Evolutionary conservation across 2,329 filamentous ascomycete species (phyloP).

Genomic region (Colletotrichum paranaense): DNA sequence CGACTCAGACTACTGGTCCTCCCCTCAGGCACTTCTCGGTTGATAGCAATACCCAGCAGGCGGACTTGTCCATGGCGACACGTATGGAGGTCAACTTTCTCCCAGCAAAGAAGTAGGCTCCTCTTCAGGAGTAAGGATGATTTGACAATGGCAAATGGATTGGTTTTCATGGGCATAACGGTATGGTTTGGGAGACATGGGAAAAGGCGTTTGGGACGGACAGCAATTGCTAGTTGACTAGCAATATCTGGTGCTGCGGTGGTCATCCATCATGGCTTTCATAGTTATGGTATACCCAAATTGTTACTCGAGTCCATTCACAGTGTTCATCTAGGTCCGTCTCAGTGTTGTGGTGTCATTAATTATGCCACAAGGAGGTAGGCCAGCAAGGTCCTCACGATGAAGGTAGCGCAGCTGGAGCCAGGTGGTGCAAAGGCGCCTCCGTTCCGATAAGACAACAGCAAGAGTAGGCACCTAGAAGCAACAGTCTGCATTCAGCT

Average conservation of each 20-base stretch:
- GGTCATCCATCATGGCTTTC: background rate
- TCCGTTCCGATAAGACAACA: background rate
- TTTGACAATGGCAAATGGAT: background rate
- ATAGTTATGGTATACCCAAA: conserved; percentile 26
- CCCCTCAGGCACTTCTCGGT: background rate
- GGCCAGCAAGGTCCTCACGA: background rate
- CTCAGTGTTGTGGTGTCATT: no score
- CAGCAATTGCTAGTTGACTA: background rate
- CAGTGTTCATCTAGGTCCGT: no score
- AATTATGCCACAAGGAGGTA: background rate
- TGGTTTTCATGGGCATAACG: conserved; percentile 7
- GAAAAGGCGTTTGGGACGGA: conserved; percentile 21
- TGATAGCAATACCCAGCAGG: background rate
- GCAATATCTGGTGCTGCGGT: background rate
- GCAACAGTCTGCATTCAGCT: conserved; percentile 24
- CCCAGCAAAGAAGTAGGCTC: background rate
- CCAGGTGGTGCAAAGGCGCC: background rate
- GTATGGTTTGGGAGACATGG: background rate
- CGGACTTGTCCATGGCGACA: background rate
- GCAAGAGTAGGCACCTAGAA: background rate
- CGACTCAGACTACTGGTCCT: background rate
- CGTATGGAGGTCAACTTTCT: conserved; percentile 20
- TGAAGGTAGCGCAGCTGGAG: background rate
- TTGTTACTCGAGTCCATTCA: background rate
- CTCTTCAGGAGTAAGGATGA: background rate